Conservation (phyloP, 202 grass and related monocot genomes). For the Tripidium arundinaceum region DNA sequence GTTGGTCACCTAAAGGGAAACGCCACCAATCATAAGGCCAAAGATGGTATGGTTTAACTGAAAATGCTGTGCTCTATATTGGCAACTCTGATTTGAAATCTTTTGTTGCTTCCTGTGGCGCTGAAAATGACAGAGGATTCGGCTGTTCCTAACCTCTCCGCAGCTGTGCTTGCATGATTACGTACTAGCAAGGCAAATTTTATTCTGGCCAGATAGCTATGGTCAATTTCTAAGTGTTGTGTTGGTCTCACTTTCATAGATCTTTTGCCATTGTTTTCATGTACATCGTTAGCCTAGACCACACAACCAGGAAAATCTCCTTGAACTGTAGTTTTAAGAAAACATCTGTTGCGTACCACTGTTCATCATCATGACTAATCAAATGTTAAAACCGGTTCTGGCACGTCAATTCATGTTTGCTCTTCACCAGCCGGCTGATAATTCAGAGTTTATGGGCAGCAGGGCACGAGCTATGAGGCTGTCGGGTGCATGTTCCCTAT, state of each 20-base stretch:
- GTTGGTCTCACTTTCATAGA: background rate
- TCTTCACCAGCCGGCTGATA: background rate
- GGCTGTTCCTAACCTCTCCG: background rate
- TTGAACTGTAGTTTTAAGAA: background rate
- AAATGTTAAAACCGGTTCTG: background rate
- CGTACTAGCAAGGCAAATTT: background rate
- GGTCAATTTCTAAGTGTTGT: background rate
- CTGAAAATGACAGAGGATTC: background rate
- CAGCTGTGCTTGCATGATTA: background rate
- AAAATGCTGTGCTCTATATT: background rate
- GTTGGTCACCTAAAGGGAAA: background rate
- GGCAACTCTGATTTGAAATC: background rate
- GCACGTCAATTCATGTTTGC: no score
- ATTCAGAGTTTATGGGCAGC: background rate
- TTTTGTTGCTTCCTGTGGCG: background rate
- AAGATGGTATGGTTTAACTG: background rate
- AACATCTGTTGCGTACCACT: background rate
- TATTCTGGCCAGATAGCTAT: background rate
- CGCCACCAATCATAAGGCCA: background rate
- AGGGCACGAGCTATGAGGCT: no score
- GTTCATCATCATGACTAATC: background rate
- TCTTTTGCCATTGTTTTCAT: slow-evolving; percentile 1
- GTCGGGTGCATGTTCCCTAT: no score
- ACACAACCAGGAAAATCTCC: background rate
- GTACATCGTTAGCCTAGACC: background rate